A percentile compares a stretch with the other conserved stretches of the same genome.
Evolutionary conservation across 352 stramenopile species (phyloP).

Genomic region (Pythium folliculosum): DNA sequence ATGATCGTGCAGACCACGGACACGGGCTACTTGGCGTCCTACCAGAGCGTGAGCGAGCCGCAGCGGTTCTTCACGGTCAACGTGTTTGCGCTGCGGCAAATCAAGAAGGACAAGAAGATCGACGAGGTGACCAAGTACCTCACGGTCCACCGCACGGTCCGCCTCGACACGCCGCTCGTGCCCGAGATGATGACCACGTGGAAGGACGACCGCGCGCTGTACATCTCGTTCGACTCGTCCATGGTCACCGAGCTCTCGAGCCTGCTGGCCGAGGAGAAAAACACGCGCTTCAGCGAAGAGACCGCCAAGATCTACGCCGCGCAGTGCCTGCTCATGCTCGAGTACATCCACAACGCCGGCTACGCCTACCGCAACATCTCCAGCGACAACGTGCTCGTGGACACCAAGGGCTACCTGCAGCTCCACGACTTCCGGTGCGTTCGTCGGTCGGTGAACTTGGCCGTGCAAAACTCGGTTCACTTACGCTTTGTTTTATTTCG

Average conservation of each 20-base stretch:
- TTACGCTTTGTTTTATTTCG: background rate
- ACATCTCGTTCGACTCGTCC: slow-evolving; percentile 71
- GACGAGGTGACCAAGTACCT: slow-evolving; percentile 77
- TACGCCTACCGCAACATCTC: slow-evolving; percentile 86
- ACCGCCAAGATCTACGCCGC: slow-evolving; percentile 63
- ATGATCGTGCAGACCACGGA: slow-evolving; percentile 76
- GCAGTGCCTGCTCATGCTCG: slow-evolving; percentile 79
- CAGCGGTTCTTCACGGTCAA: slow-evolving; percentile 79
- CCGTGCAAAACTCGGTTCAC: background rate
- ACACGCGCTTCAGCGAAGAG: slow-evolving; percentile 54
- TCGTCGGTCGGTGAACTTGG: background rate
- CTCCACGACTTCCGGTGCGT: slow-evolving; percentile 81
- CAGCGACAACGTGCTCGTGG: slow-evolving; percentile 84
- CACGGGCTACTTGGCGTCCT: slow-evolving; percentile 72
- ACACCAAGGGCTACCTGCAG: slow-evolving; percentile 79
- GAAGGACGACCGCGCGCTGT: slow-evolving; percentile 81
- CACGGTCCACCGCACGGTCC: slow-evolving; percentile 65
- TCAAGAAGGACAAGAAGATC: slow-evolving; percentile 64
- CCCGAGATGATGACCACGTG: slow-evolving; percentile 74
- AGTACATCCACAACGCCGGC: slow-evolving; percentile 79
- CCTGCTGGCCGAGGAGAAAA: slow-evolving; percentile 61
- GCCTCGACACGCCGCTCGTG: slow-evolving; percentile 66
- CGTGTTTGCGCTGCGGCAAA: slow-evolving; percentile 72
- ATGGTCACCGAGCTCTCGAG: slow-evolving; percentile 71
- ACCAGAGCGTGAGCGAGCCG: slow-evolving; percentile 60